Evolutionary conservation across 164 flowering plant species (phyloP).

Genomic region (Platanus orientalis): DNA sequence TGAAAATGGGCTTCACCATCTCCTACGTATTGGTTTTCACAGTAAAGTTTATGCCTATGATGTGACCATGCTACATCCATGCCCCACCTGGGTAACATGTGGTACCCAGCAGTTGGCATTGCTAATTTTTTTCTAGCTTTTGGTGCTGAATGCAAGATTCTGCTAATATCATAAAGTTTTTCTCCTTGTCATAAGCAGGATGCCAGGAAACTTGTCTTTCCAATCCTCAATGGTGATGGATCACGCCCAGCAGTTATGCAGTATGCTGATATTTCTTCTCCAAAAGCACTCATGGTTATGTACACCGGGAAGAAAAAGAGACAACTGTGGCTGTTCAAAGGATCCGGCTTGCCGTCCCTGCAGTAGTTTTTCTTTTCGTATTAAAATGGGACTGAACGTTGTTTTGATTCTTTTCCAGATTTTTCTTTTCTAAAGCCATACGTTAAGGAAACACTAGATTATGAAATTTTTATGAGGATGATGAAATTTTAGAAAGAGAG

Average conservation of each 20-base stretch:
- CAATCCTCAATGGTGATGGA: constrained; percentile 90
- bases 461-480: too few species aligned
- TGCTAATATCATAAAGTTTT: not conserved
- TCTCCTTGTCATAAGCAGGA: constrained; percentile 34
- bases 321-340: constrained; percentile 81
- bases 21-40: not conserved
- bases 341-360: constrained; percentile 83
- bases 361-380: constrained; percentile 41
- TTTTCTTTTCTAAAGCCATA: not conserved
- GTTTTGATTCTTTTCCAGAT: not conserved
- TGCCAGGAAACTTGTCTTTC: constrained; percentile 78
- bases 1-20: not conserved
- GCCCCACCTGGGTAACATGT: not conserved
- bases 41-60: not conserved
- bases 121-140: not conserved
- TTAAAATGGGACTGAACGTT: too few species aligned
- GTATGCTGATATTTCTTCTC: constrained; percentile 93
- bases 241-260: constrained; percentile 89
- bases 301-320: constrained; percentile 57
- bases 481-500: too few species aligned
- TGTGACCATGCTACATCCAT: not conserved
- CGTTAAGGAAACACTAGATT: too few species aligned
- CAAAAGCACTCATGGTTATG: constrained; percentile 95
- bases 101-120: not conserved
- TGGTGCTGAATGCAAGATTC: not conserved